phyloP scores from a whole-genome alignment of 163 green algal species.

The Coccomyxa subellipsoidea region DNA sequence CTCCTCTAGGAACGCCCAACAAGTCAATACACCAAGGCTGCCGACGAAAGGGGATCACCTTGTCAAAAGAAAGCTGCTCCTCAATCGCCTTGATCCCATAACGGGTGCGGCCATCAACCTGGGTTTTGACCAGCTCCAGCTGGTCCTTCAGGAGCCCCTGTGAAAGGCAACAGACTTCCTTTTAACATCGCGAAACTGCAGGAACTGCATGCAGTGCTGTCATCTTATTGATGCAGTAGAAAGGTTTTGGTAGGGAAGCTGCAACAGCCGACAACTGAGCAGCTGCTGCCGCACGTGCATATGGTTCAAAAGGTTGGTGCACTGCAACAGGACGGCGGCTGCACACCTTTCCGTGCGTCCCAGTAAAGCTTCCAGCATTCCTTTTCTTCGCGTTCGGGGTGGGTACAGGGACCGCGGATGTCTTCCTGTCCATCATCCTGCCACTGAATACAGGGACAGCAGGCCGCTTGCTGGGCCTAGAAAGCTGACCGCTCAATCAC shows the following conservation, averaged over 20 bases:
- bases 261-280: too few species aligned
- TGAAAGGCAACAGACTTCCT: neutral
- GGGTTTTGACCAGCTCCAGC: constrained; percentile 73
- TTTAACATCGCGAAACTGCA: neutral
- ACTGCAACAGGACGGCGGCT: neutral
- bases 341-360: neutral
- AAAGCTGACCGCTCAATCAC: neutral
- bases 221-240: too few species aligned
- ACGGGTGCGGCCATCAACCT: constrained; percentile 45
- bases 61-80: constrained; percentile 90
- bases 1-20: too few species aligned
- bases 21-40: neutral
- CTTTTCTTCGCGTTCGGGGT: constrained; percentile 1
- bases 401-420: neutral
- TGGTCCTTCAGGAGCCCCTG: constrained; percentile 83
- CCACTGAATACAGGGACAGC: neutral
- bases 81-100: constrained; percentile 79
- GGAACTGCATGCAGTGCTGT: too few species aligned
- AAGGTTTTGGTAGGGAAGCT: too few species aligned
- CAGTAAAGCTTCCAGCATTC: neutral
- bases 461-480: neutral
- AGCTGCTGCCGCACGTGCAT: neutral
- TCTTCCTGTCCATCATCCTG: constrained; percentile 7
- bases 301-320: neutral
- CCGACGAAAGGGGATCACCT: constrained; percentile 41